Percentiles rank a stretch among this genome's conserved stretches.
Evolutionary conservation across 108 stramenopile species (phyloP).

Genomic region (Hondaea fermentalgiana): DNA sequence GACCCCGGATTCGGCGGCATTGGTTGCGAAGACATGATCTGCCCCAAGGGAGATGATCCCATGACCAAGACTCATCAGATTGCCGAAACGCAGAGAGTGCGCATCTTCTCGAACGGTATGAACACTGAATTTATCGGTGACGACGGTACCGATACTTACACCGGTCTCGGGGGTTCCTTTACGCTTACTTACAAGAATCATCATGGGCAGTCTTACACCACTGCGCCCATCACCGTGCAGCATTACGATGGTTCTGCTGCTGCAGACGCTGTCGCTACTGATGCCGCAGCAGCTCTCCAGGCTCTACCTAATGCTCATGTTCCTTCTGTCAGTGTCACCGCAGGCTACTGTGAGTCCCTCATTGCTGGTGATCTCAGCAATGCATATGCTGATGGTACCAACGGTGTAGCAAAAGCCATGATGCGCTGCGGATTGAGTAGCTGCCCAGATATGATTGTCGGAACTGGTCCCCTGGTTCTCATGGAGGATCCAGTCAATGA

Average conservation of each 20-base stretch:
- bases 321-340: neutral
- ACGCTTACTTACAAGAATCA: neutral
- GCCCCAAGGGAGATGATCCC: slow-evolving; percentile 64
- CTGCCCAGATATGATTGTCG: neutral
- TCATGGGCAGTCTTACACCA: neutral
- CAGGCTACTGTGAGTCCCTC: neutral
- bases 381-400: neutral
- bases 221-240: neutral
- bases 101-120: neutral
- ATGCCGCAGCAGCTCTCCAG: neutral
- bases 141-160: too few relatives aligned
- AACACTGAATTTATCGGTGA: neutral
- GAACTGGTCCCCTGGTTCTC: neutral
- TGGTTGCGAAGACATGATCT: slow-evolving; percentile 50
- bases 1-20: slow-evolving; percentile 62
- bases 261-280: neutral
- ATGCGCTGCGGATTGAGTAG: neutral
- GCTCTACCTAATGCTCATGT: neutral
- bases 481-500: neutral
- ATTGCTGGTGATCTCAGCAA: neutral
- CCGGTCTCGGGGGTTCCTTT: neutral
- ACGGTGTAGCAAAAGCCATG: neutral
- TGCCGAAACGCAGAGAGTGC: neutral
- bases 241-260: neutral
- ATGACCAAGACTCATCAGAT: slow-evolving; percentile 15